phyloP scores from a whole-genome alignment of 2,329 filamentous ascomycete species.

The Ascocoryne sarcoides region DNA sequence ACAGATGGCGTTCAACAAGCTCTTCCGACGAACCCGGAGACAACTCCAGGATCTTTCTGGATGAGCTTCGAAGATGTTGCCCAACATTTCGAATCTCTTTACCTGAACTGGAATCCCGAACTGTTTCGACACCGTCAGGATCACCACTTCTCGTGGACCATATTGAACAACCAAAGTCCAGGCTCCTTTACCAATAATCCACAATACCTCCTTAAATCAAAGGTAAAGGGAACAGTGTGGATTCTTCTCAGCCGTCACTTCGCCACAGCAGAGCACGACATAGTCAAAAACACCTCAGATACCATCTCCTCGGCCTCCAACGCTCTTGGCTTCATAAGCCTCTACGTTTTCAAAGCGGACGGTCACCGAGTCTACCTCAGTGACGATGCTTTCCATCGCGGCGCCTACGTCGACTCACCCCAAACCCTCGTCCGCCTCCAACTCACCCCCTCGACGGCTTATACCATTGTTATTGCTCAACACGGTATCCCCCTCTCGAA shows the following conservation, averaged over 20 bases:
- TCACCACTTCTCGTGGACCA: slow-evolving; percentile 79
- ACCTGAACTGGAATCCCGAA: slow-evolving; percentile 92
- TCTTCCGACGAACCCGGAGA: slow-evolving; percentile 14
- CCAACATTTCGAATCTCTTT: slow-evolving; percentile 91
- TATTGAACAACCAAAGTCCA: slow-evolving; percentile 38
- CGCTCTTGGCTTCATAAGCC: slow-evolving; percentile 68
- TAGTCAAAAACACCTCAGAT: slow-evolving; percentile 37
- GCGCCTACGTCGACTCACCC: slow-evolving; percentile 87
- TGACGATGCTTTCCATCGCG: slow-evolving; percentile 62
- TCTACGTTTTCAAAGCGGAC: slow-evolving; percentile 67
- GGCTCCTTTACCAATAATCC: slow-evolving; percentile 56
- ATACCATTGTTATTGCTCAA: slow-evolving; percentile 64
- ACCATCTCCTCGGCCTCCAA: slow-evolving; percentile 23
- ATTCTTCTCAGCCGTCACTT: slow-evolving; percentile 83
- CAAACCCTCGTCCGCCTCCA: slow-evolving; percentile 79
- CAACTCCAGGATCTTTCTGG: slow-evolving; percentile 77
- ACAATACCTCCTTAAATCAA: slow-evolving; percentile 61
- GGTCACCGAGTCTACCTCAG: slow-evolving; percentile 67
- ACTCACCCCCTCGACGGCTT: slow-evolving; percentile 35
- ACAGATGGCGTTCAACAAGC: slow-evolving; percentile 12
- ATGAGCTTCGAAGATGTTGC: slow-evolving; percentile 80
- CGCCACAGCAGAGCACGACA: slow-evolving; percentile 54
- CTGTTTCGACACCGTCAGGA: slow-evolving; percentile 78
- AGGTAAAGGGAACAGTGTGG: slow-evolving; percentile 61
- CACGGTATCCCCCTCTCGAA: slow-evolving; percentile 63